Evolutionary conservation across 2,329 filamentous ascomycete genomes (phyloP), one percentile per base, ranked within the genome.

Genomic region (Fusarium nygamai): DNA sequence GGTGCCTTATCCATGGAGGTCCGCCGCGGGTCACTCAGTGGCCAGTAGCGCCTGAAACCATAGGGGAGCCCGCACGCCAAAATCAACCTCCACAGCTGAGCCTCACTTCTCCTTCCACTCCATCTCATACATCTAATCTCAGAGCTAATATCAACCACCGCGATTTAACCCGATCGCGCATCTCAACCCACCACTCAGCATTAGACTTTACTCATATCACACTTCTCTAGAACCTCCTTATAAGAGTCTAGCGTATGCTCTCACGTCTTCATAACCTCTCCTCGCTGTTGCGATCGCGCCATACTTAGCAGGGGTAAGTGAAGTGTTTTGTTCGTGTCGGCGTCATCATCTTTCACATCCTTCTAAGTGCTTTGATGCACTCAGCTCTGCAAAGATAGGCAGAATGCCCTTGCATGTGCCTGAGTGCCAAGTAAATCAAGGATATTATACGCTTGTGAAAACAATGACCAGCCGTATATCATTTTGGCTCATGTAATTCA

Each of bases 61-160:
- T 39, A 69, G 60, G 67, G 51, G 64, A 75, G 61, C 34, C 51
- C 60, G 29, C 53, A 27, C 61, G 64, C 69, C 72, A 73, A 74
- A 71, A 70, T 57, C 39, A 50, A 70, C 72, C 69, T 74, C 72
- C 64, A 62, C 72, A 61, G 56, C 58, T 65, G 64, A 74, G 69
- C 72, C 64, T 64, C 61, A 70, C 57, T 64, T 69, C 68, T 47
- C 53, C 59, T 71, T 64, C 67, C 41, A 54, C 61, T 73, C 46
- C 46, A 48, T 48, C 65, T 60, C 64, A 67, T 73, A 57, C 69
- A 74, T 60, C 67, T 70, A 73, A 72, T 74, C 65, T 72, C 64
- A 53, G 53, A 71, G 71, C 57, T 69, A 64, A 61, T 61, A 47
- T 63, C 50, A 61, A 69, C 59, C 60, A 50, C 51, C 54, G 33